Evolutionary conservation across 371 early-diverging fungal genomes (phyloP).

Genomic region (Rhizopus arrhizus): DNA sequence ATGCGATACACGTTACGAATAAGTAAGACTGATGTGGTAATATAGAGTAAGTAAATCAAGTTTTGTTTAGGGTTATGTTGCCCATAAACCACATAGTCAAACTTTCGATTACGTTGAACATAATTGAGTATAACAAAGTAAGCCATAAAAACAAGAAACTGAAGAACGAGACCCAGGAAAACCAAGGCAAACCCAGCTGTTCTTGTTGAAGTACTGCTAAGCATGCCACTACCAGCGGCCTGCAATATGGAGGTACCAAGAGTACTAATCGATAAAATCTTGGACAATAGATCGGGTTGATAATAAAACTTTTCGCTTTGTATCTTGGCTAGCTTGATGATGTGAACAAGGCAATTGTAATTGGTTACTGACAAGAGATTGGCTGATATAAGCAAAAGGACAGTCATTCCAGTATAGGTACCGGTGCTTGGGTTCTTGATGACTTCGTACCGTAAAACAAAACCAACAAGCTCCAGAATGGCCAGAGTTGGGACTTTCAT

Average conservation of each 20-base stretch:
- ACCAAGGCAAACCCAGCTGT: not conserved
- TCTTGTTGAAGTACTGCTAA: not conserved
- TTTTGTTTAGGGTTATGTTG: slow-evolving; percentile 6
- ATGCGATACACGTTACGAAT: slow-evolving; percentile 10
- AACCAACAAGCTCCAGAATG: slow-evolving; percentile 2
- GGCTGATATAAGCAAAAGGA: slow-evolving; percentile 9
- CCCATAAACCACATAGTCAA: not conserved
- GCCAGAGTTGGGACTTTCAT: slow-evolving; percentile 1
- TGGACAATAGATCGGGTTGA: not conserved
- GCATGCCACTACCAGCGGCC: slow-evolving; percentile 3
- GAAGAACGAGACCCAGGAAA: slow-evolving; percentile 3
- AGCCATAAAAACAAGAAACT: not conserved
- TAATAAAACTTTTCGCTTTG: not conserved
- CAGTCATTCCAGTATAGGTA: slow-evolving; percentile 3
- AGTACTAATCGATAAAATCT: not conserved
- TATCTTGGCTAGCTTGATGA: not conserved
- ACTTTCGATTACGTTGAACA: not conserved
- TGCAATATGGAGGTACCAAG: slow-evolving; percentile 1
- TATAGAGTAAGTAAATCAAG: not conserved
- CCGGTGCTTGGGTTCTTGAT: not conserved
- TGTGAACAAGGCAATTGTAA: slow-evolving; percentile 5
- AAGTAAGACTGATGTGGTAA: not conserved
- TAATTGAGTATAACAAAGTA: not conserved
- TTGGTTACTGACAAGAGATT: slow-evolving; percentile 7
- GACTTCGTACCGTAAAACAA: not conserved